Evolutionary conservation across 2,329 filamentous ascomycete species (phyloP).

Genomic region (Fusarium protoensiforme): DNA sequence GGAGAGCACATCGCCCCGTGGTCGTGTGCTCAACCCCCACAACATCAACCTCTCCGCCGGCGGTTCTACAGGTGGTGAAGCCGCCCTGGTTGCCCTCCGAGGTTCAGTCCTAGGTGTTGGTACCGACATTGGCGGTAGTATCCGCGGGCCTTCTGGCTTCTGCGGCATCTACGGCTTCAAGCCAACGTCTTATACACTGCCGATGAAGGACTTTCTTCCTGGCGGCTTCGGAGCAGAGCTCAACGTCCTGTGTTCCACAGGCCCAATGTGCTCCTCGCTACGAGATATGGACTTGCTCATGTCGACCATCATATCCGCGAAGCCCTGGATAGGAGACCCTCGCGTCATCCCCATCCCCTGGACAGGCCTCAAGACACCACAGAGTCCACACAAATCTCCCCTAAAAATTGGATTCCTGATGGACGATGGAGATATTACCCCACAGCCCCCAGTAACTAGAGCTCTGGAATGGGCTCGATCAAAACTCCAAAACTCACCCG

Average conservation of each 20-base stretch:
- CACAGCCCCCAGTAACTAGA: conserved; percentile 51
- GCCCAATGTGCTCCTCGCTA: conserved; percentile 47
- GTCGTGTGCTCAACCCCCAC: conserved; percentile 69
- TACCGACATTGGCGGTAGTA: conserved; percentile 52
- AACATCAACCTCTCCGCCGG: conserved; percentile 69
- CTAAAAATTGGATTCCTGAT: conserved; percentile 56
- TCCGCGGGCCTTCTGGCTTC: conserved; percentile 44
- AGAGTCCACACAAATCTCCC: not conserved
- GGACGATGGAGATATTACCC: conserved; percentile 50
- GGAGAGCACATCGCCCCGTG: conserved; percentile 69
- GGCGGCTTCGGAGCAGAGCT: conserved; percentile 44
- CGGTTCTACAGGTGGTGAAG: conserved; percentile 70
- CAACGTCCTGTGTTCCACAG: conserved; percentile 48
- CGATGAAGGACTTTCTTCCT: conserved; percentile 39
- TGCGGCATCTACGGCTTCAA: conserved; percentile 44
- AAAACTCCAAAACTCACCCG: not conserved
- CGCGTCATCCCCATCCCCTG: conserved; percentile 46
- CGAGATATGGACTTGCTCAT: conserved; percentile 51
- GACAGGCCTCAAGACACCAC: conserved; percentile 21
- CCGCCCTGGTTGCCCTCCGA: conserved; percentile 50
- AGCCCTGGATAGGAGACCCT: conserved; percentile 47
- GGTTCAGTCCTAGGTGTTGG: conserved; percentile 53
- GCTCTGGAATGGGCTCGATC: conserved; percentile 49
- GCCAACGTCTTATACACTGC: conserved; percentile 38
- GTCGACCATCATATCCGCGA: conserved; percentile 33